Base-by-base conservation (phyloP, 140 eudicot genomes). In the Oenanthe javanica region DNA sequence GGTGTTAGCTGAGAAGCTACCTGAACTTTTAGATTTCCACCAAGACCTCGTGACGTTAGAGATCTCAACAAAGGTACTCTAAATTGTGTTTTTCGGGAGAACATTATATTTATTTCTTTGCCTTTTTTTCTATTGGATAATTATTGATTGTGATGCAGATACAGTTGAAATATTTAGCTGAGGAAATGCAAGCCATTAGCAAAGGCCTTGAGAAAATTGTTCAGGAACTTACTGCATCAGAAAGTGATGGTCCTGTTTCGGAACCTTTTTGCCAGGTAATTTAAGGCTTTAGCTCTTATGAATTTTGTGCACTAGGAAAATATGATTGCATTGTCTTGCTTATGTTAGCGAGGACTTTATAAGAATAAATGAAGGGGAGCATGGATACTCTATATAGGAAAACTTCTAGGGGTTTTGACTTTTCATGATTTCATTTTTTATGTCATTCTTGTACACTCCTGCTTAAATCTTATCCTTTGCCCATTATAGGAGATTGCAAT, bases 101-200 rank as follows among this genome's bases (percentile, higher is more conserved):
- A 16, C 40, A 21, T 9, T 47, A n/a, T 12, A 21, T 72, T 9
- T 72, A 40, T 55, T 0, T 6, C 27, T 10, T 57, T 8, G 13
- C 9, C 59, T 77, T 71, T 9, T 77, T 77, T 50, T 43, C 54
- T n/a, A 31, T 66, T 9, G 46, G 71, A 27, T 69, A 67, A 48
- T 79, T 50, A 36, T 15, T 14, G 21, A 13, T 36, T 85, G 1
- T 71, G 59, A 16, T 81, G 81, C 88, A 87, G 93, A 85, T 87
- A 49, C 93, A 89, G 80, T 76, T 87, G 69, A 89, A 89, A 76
- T 80, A 85, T 79, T 82, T 87, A 86, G 91, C 91, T 15, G 93
- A 87, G 83, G 93, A 89, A 87, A 89, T 89, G 93, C 88, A 89
- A 84, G 88, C 91, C 19, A 52, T 87, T 23, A 80, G 84, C 83